Evolutionary conservation across 805 yeast genomes (phyloP), one percentile per base, ranked within the genome.

Genomic region (Candida insectalens): DNA sequence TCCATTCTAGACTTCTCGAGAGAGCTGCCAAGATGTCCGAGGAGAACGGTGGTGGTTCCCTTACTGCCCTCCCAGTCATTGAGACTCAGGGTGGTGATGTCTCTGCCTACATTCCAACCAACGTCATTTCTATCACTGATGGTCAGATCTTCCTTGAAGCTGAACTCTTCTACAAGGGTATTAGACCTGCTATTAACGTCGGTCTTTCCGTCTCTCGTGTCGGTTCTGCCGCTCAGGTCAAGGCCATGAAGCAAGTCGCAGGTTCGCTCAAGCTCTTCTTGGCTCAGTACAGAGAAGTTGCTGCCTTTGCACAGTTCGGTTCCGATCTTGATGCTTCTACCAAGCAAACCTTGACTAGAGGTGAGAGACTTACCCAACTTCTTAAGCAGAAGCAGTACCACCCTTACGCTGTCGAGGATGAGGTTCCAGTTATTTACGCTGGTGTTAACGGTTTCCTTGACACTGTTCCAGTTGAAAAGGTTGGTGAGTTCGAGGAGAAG

Each of bases 221-320:
- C 74, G 98, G 98, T 73, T 89, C 97, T 49, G 98, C 98, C 60
- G 98, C 98, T 60, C 98, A 92, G 77, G 97, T 92, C 59, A 92
- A 92, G 80, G 98, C 98, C 69, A 85, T 92, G 94, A 92, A 92
- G 74, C 97, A 92, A 78, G 97, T 92, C 70, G 98, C 98, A 54
- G 99, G 98, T 82, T 92, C 98, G 54, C 83, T 92, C 73, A 92
- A 92, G 72, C 84, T 92, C 69, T 92, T 87, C 96, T 83, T 92
- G 78, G 99, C 99, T 59, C 99, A 92, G 77, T 92, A 92, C 83
- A 88, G 99, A 85, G 99, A 92, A 81, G 98, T 92, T 58, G 98
- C 98, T 65, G 98, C 99, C 59, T 92, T 92, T 69, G 98, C 99
- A 59, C 99, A 92, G 78, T 92, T 92, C 78, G 99, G 99, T 81